These are phyloP conservation scores for Hansenula lynferdii DNA, from an alignment of 1,139 yeast species.

Conservation along the genomic window DNA sequence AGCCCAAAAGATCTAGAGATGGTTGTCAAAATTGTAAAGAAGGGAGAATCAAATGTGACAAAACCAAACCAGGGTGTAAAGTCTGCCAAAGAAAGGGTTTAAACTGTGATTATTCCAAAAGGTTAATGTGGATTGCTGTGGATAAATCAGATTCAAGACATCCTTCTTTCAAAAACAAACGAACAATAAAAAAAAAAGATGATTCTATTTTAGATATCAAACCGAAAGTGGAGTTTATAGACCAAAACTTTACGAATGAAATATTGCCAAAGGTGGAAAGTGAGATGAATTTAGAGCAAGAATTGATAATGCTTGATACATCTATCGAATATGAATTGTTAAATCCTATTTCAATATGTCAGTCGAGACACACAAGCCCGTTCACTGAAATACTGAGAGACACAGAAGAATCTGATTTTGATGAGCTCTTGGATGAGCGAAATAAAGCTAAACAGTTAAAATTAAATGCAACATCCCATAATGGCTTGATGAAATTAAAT, in stretches of 20 bases:
- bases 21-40: conserved; percentile 11
- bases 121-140: conserved; percentile 7
- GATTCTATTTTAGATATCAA: too few relatives aligned
- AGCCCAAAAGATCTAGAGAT: conserved; percentile 7
- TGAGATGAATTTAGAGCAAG: too few relatives aligned
- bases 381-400: too few relatives aligned
- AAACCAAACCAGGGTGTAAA: conserved; percentile 8
- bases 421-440: background rate
- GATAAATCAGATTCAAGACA: conserved; percentile 9
- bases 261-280: too few relatives aligned
- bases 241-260: too few relatives aligned
- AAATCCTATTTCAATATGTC: too few relatives aligned
- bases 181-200: background rate
- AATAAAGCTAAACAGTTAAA: background rate
- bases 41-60: conserved; percentile 8
- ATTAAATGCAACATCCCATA: background rate
- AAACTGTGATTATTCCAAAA: conserved; percentile 8
- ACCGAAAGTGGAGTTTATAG: too few relatives aligned
- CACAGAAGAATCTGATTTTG: too few relatives aligned
- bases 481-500: conserved; percentile 1
- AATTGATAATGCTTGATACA: too few relatives aligned
- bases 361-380: too few relatives aligned
- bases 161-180: conserved; percentile 8
- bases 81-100: conserved; percentile 4
- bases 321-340: too few relatives aligned